These are phyloP conservation scores for Fermentozyma sake DNA, from an alignment of 1,139 yeast species.

Conservation along the genomic window DNA sequence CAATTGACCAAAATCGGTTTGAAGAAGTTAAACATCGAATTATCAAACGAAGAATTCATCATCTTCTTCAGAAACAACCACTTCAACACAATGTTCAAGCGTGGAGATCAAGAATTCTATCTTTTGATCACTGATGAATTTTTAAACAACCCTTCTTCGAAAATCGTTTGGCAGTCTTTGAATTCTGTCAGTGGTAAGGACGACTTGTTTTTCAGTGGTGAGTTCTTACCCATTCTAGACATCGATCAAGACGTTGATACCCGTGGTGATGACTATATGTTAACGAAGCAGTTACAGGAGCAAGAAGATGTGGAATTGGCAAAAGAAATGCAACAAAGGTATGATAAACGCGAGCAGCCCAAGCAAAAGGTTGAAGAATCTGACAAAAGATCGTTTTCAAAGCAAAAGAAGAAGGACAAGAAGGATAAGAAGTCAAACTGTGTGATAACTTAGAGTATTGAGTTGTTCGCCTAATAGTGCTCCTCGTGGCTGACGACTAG, in stretches of 20 bases:
- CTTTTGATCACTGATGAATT: constrained; percentile 72
- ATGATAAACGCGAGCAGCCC: constrained; percentile 9
- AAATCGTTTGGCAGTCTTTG: constrained; percentile 75
- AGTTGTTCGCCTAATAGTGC: too few species aligned
- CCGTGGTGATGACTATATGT: constrained; percentile 31
- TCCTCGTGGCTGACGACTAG: too few species aligned
- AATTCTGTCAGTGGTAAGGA: constrained; percentile 60
- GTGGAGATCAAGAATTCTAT: constrained; percentile 45
- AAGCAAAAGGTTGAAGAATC: neutral
- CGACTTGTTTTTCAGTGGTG: constrained; percentile 64
- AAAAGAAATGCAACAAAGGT: constrained; percentile 33
- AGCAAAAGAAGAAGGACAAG: constrained; percentile 1
- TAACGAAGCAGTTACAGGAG: constrained; percentile 54
- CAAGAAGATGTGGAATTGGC: constrained; percentile 61
- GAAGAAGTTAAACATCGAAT: constrained; percentile 36
- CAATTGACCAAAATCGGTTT: constrained; percentile 72
- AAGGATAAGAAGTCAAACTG: neutral
- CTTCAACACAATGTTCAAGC: constrained; percentile 66
- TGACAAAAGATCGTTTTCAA: too few species aligned
- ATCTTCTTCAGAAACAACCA: constrained; percentile 84
- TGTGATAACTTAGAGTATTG: too few species aligned
- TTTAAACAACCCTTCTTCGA: constrained; percentile 37
- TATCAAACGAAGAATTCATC: constrained; percentile 39
- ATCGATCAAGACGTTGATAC: constrained; percentile 16
- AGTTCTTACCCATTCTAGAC: constrained; percentile 43